Percentiles rank a stretch among this genome's conserved stretches.
phyloP scores from a whole-genome alignment of 345 rosid genomes.

The Theobroma cacao region DNA sequence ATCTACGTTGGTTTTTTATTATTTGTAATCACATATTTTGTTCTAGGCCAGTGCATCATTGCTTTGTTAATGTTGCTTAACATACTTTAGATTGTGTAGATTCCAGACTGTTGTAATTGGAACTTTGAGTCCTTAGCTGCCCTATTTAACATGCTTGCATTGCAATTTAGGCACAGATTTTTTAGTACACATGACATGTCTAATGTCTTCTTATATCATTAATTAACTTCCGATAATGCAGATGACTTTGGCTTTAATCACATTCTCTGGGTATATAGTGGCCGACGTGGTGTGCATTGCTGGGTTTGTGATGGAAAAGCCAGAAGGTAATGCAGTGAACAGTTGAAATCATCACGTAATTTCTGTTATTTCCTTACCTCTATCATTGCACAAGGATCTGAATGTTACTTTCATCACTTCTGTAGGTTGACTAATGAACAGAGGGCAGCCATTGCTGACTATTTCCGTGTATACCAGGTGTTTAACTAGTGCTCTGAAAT shows the following conservation, averaged over 20 bases:
- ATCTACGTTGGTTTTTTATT: background rate
- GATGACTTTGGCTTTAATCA: slow-evolving; percentile 94
- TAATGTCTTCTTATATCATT: background rate
- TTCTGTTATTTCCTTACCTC: background rate
- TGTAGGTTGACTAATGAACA: slow-evolving; percentile 87
- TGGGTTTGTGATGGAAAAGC: slow-evolving; percentile 98
- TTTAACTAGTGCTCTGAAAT: slow-evolving; percentile 5
- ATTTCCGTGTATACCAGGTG: slow-evolving; percentile 85
- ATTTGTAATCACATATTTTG: too few species aligned
- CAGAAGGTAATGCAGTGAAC: slow-evolving; percentile 51
- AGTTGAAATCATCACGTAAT: background rate
- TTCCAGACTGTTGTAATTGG: background rate
- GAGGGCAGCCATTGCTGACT: slow-evolving; percentile 86
- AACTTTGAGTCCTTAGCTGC: background rate
- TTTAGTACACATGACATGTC: background rate
- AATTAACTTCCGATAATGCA: slow-evolving; percentile 29
- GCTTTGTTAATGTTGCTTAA: too few species aligned
- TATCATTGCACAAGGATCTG: background rate
- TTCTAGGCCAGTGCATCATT: too few species aligned
- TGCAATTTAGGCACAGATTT: background rate
- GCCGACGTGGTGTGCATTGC: slow-evolving; percentile 96
- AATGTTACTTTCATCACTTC: background rate
- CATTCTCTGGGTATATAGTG: slow-evolving; percentile 92
- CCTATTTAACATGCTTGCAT: background rate
- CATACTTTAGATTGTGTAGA: background rate